Conservation (phyloP, 202 grass and related monocot genomes). For the Carex arenaria region DNA sequence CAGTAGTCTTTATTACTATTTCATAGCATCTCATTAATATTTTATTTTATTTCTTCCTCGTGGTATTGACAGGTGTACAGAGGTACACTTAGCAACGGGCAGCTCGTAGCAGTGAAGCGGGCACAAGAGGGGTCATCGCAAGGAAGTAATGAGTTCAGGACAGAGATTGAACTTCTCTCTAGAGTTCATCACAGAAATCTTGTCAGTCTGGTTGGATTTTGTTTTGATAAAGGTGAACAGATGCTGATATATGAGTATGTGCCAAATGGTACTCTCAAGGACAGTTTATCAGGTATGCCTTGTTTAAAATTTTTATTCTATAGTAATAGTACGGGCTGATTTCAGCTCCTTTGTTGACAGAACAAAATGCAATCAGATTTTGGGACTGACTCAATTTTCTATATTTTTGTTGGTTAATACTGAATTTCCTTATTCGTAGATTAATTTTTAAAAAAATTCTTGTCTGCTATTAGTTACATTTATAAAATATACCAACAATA, state of each 20-base stretch:
- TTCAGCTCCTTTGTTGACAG: background rate
- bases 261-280: constrained; percentile 69
- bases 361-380: background rate
- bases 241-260: constrained; percentile 73
- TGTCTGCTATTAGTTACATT: background rate
- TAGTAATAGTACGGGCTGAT: background rate
- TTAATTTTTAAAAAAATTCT: background rate
- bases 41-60: background rate
- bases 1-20: background rate
- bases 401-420: background rate
- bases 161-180: constrained; percentile 71
- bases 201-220: constrained; percentile 63
- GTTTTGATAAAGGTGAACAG: constrained; percentile 67
- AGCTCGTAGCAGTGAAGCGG: constrained; percentile 70
- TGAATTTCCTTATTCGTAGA: background rate
- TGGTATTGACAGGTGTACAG: constrained; percentile 48
- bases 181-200: constrained; percentile 83
- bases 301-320: background rate
- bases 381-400: background rate
- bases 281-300: constrained; percentile 54
- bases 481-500: background rate
- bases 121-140: constrained; percentile 55
- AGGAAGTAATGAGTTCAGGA: constrained; percentile 56
- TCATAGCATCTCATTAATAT: background rate
- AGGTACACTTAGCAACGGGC: constrained; percentile 41